Conservation (phyloP, 2,329 filamentous ascomycete species). For the Colletotrichum noveboracense region DNA sequence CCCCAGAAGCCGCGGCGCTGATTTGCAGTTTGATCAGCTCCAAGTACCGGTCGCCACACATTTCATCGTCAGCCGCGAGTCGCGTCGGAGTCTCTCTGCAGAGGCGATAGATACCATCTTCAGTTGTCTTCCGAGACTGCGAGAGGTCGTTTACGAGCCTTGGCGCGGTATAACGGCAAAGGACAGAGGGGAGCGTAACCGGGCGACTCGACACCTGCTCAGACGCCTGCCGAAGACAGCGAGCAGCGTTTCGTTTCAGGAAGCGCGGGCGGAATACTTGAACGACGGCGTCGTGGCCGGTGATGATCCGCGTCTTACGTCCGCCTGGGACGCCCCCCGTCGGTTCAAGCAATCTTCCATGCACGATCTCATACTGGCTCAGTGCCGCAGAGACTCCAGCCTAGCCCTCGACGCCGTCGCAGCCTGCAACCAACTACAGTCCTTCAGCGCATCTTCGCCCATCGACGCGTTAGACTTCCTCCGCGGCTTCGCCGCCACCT, state of each 20-base stretch:
- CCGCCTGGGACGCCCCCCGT: not conserved
- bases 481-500: not conserved
- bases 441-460: not conserved
- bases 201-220: not conserved
- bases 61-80: not conserved
- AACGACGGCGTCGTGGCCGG: not conserved
- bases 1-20: not conserved
- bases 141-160: not conserved
- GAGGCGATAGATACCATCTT: not conserved
- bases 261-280: not conserved
- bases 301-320: not conserved
- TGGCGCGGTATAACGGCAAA: not conserved
- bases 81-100: not conserved
- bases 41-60: not conserved
- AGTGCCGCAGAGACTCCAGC: not conserved
- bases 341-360: too few species aligned
- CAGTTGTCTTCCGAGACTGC: not conserved
- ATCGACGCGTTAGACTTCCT: not conserved
- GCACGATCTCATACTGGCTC: not conserved
- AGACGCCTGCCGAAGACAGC: not conserved
- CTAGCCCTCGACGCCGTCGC: not conserved
- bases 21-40: not conserved
- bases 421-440: not conserved
- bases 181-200: not conserved
- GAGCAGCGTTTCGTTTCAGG: not conserved